Evolutionary conservation across 371 early-diverging fungal species (phyloP).

Genomic region (Mucor circinelloides): DNA sequence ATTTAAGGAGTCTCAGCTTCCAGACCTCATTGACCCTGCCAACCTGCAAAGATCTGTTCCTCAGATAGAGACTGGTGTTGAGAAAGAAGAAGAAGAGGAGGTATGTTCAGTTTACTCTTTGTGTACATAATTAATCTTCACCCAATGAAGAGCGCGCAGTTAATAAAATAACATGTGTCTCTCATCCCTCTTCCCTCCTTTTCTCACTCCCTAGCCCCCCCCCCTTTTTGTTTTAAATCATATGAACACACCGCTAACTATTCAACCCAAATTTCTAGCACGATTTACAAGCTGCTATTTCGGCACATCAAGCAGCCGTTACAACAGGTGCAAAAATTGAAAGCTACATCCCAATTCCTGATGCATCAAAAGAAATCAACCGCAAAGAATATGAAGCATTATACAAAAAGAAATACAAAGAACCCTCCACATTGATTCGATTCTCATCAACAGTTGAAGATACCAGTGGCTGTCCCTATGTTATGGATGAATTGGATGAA

Average conservation of each 20-base stretch:
- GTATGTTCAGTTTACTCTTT: conserved; percentile 19
- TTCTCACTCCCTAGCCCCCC: background rate
- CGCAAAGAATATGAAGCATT: conserved; percentile 61
- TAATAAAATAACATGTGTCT: background rate
- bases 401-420: conserved; percentile 69
- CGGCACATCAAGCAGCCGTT: conserved; percentile 74
- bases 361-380: conserved; percentile 72
- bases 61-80: conserved; percentile 85
- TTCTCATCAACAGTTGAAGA: conserved; percentile 91
- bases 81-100: conserved; percentile 92
- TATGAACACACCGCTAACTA: conserved; percentile 6
- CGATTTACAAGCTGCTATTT: conserved; percentile 94
- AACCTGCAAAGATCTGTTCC: conserved; percentile 65
- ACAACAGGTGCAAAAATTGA: conserved; percentile 58
- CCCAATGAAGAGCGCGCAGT: background rate
- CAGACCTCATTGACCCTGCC: conserved; percentile 60
- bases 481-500: conserved; percentile 86
- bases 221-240: background rate
- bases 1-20: conserved; percentile 59
- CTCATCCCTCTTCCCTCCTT: background rate
- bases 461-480: conserved; percentile 78
- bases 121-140: conserved; percentile 4
- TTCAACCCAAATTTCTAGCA: conserved; percentile 62
- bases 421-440: conserved; percentile 83
- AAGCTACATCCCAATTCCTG: conserved; percentile 90